Conservation (phyloP, 371 early-diverging fungal genomes). For the Syncephalis fuscata region DNA sequence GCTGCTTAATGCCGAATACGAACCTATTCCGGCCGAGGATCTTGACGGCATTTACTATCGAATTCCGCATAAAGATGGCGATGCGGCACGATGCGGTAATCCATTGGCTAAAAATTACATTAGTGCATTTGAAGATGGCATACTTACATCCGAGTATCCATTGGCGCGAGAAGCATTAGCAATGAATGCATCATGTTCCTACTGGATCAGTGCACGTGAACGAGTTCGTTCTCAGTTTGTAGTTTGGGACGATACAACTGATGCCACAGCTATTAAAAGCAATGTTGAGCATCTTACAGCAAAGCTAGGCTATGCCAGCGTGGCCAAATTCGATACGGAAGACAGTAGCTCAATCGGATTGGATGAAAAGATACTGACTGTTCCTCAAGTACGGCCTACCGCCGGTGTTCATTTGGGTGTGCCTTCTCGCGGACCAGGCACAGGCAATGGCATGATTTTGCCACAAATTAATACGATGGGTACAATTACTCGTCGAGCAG, state of each 20-base stretch:
- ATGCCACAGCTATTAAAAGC: neutral
- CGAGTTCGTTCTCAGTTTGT: slow-evolving; percentile 77
- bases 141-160: slow-evolving; percentile 47
- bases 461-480: slow-evolving; percentile 90
- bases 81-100: slow-evolving; percentile 63
- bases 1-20: slow-evolving; percentile 18
- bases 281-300: neutral
- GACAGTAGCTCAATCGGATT: slow-evolving; percentile 3
- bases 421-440: slow-evolving; percentile 13
- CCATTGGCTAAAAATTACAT: slow-evolving; percentile 74
- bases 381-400: neutral
- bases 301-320: neutral
- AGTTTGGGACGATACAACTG: slow-evolving; percentile 39
- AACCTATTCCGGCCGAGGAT: slow-evolving; percentile 18
- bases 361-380: neutral
- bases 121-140: slow-evolving; percentile 57
- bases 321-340: neutral
- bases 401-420: slow-evolving; percentile 17
- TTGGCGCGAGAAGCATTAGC: slow-evolving; percentile 66
- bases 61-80: slow-evolving; percentile 83
- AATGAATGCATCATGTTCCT: slow-evolving; percentile 65
- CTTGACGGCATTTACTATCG: slow-evolving; percentile 27
- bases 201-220: slow-evolving; percentile 83
- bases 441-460: slow-evolving; percentile 61
- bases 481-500: slow-evolving; percentile 88